Percentiles rank a stretch among this genome's conserved stretches.
These are phyloP conservation scores for Choricystis sp. DNA, from an alignment of 139 green algal genomes.

Conservation along the genomic window DNA sequence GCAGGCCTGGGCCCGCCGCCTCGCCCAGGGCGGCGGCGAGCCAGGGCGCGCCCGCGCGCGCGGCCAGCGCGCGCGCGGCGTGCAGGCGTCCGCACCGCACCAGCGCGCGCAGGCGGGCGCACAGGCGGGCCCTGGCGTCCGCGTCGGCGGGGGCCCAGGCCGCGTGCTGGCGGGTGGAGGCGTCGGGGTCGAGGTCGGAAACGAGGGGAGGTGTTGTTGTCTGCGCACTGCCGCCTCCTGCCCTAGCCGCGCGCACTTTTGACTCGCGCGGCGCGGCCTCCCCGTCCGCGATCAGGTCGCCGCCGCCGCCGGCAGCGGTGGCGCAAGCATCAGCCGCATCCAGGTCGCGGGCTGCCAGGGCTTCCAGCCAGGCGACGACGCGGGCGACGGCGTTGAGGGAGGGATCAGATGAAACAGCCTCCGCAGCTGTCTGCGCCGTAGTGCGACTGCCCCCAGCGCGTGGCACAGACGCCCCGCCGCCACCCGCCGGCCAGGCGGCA, in stretches of 20 bases:
- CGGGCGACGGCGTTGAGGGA: slow-evolving; percentile 5
- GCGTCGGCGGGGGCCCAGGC: background rate
- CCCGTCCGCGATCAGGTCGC: background rate
- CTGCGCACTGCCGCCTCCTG: background rate
- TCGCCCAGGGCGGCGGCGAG: background rate
- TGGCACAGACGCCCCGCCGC: background rate
- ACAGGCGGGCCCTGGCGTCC: background rate
- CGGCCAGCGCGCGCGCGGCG: background rate
- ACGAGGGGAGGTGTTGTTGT: no score
- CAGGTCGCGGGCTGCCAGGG: background rate
- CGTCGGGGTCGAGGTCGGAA: no score
- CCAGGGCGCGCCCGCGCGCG: background rate
- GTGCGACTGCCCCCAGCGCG: background rate
- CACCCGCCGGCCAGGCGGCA: background rate
- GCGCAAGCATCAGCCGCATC: background rate
- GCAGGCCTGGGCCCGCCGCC: background rate
- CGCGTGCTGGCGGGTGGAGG: no score
- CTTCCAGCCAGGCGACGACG: slow-evolving; percentile 10
- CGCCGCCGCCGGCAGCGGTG: no score
- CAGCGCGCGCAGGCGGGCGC: background rate
- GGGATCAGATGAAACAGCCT: background rate
- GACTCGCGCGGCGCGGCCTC: background rate
- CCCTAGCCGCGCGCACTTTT: background rate
- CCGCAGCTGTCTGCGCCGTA: background rate
- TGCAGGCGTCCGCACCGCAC: no score